Percentiles rank a stretch among this genome's conserved stretches.
phyloP scores from a whole-genome alignment of 2,329 filamentous ascomycete species.

The Eutypella sp. region DNA sequence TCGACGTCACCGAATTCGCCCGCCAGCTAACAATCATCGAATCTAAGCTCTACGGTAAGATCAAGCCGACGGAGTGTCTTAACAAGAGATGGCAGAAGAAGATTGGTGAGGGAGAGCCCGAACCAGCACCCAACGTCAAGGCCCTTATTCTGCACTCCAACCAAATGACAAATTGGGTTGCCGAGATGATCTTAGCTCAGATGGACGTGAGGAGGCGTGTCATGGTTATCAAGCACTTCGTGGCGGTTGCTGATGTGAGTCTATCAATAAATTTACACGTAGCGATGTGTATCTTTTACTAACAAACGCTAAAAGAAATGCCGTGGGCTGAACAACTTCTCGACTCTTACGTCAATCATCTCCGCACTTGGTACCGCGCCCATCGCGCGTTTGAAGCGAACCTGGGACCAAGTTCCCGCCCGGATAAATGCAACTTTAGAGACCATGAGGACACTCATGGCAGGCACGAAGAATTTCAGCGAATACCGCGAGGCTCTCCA shows the following conservation, averaged over 20 bases:
- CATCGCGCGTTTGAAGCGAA: slow-evolving; percentile 87
- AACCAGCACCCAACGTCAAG: slow-evolving; percentile 91
- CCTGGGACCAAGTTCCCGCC: slow-evolving; percentile 89
- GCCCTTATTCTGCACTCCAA: slow-evolving; percentile 96
- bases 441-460: slow-evolving; percentile 91
- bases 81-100: slow-evolving; percentile 99
- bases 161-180: slow-evolving; percentile 98
- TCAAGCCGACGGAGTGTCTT: slow-evolving; percentile 90
- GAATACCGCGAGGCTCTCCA: slow-evolving; percentile 93
- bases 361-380: slow-evolving; percentile 92
- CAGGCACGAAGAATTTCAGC: slow-evolving; percentile 95
- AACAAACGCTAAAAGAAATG: slow-evolving; percentile 66
- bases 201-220: slow-evolving; percentile 93
- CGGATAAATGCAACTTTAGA: slow-evolving; percentile 77
- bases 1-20: slow-evolving; percentile 94
- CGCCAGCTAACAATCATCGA: slow-evolving; percentile 96
- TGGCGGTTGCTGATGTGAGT: slow-evolving; percentile 88
- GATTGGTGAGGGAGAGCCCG: slow-evolving; percentile 70
- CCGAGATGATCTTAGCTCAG: slow-evolving; percentile 96
- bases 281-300: slow-evolving; percentile 15
- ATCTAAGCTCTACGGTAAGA: slow-evolving; percentile 89
- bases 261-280: background rate
- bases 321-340: slow-evolving; percentile 90
- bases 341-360: slow-evolving; percentile 94
- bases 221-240: slow-evolving; percentile 97